Percentiles rank a stretch among this genome's conserved stretches.
phyloP scores from a whole-genome alignment of 2,329 filamentous ascomycete species.

The Thelonectria discophora region DNA sequence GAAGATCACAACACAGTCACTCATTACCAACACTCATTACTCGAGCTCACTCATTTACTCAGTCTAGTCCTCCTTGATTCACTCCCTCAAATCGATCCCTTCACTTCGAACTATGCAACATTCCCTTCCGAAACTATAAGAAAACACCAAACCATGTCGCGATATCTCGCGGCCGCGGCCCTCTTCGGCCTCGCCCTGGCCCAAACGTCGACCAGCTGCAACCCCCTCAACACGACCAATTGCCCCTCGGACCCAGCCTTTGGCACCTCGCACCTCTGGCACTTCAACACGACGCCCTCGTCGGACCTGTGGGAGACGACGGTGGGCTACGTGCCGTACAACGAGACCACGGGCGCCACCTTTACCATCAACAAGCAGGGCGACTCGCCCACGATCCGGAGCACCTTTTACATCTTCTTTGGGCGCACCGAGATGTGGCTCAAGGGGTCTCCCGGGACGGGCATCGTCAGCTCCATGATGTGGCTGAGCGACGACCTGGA shows the following conservation, averaged over 20 bases:
- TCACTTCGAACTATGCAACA: no score
- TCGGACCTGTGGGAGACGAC: conserved; percentile 73
- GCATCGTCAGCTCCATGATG: conserved; percentile 85
- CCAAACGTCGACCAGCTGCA: conserved; percentile 77
- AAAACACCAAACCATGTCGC: conserved; percentile 25
- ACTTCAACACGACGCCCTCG: conserved; percentile 70
- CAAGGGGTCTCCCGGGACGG: conserved; percentile 77
- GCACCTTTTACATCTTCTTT: conserved; percentile 87
- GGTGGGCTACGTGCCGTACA: conserved; percentile 71
- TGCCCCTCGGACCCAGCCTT: conserved; percentile 68
- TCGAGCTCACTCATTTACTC: conserved; percentile 10
- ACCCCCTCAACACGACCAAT: conserved; percentile 48
- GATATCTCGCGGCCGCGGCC: conserved; percentile 47
- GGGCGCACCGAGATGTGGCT: conserved; percentile 81
- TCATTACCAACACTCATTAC: no score
- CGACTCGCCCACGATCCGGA: conserved; percentile 81
- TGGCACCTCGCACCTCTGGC: conserved; percentile 67
- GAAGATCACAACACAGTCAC: conserved; percentile 24
- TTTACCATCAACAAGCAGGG: conserved; percentile 76
- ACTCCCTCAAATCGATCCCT: conserved; percentile 21
- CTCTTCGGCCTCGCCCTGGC: conserved; percentile 63
- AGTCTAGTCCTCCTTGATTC: no score
- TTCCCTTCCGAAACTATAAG: not conserved
- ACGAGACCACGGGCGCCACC: conserved; percentile 68
- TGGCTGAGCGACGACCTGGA: conserved; percentile 85